phyloP scores from a whole-genome alignment of 75 land plant genomes.

The Larix kaempferi region DNA sequence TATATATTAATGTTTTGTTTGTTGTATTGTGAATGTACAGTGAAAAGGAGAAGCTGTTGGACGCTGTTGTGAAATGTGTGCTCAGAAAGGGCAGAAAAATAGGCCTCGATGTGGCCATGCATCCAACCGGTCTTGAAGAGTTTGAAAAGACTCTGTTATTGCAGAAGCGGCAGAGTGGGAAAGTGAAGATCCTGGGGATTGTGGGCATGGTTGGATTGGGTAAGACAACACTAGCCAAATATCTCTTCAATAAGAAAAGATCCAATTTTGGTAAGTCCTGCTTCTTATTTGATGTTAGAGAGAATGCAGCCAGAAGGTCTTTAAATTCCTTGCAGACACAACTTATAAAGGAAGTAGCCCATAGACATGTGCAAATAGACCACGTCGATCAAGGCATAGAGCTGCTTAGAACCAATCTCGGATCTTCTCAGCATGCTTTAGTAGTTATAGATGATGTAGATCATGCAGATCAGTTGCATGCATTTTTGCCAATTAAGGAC shows the following conservation, averaged over 20 bases:
- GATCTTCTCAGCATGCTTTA: neutral
- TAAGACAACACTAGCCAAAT: constrained; percentile 1
- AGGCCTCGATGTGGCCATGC: neutral
- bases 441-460: neutral
- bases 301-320: neutral
- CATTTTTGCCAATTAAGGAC: neutral
- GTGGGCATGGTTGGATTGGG: neutral
- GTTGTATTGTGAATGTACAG: neutral
- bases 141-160: neutral
- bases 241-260: neutral
- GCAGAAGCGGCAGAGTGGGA: neutral
- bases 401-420: neutral
- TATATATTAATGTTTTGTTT: neutral
- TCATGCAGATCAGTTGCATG: neutral
- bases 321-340: neutral
- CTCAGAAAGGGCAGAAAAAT: neutral
- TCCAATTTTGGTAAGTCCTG: neutral
- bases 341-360: neutral
- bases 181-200: neutral
- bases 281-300: neutral
- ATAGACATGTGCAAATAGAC: neutral
- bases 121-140: neutral
- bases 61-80: neutral
- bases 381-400: neutral
- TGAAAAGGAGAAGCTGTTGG: neutral